These are phyloP conservation scores for Protomyces pachydermus DNA, from an alignment of 1,139 yeast genomes.

Conservation along the genomic window DNA sequence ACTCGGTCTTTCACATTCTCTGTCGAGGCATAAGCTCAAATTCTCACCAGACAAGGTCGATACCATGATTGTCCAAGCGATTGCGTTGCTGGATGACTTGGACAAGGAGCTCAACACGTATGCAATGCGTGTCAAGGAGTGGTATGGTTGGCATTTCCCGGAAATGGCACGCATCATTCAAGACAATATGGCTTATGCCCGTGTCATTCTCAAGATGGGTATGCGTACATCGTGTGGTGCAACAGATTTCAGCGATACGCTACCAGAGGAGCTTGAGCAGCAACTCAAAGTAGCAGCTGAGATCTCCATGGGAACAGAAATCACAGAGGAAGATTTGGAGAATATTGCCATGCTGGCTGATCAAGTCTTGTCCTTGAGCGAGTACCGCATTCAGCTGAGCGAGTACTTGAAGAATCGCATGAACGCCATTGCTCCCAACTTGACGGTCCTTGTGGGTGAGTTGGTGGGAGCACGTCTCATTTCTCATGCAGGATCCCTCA, in stretches of 20 bases:
- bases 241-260: constrained; percentile 81
- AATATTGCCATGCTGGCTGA: constrained; percentile 88
- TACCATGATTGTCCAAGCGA: constrained; percentile 97
- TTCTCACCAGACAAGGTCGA: constrained; percentile 97
- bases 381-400: constrained; percentile 82
- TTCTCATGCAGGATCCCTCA: constrained; percentile 96
- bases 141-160: constrained; percentile 99
- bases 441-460: constrained; percentile 95
- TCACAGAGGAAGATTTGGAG: constrained; percentile 86
- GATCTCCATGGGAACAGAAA: constrained; percentile 98
- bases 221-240: constrained; percentile 84
- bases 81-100: constrained; percentile 90
- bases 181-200: constrained; percentile 86
- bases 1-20: constrained; percentile 96
- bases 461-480: constrained; percentile 97
- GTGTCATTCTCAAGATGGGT: constrained; percentile 91
- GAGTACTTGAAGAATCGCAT: constrained; percentile 88
- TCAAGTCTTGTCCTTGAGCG: constrained; percentile 88
- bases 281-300: constrained; percentile 59
- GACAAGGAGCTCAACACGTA: constrained; percentile 96
- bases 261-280: constrained; percentile 88
- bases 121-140: constrained; percentile 98
- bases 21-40: constrained; percentile 98
- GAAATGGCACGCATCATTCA: constrained; percentile 93
- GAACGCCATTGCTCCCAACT: constrained; percentile 97